Conservation (phyloP, 352 stramenopile genomes). For the Pythium vanterpoolii region DNA sequence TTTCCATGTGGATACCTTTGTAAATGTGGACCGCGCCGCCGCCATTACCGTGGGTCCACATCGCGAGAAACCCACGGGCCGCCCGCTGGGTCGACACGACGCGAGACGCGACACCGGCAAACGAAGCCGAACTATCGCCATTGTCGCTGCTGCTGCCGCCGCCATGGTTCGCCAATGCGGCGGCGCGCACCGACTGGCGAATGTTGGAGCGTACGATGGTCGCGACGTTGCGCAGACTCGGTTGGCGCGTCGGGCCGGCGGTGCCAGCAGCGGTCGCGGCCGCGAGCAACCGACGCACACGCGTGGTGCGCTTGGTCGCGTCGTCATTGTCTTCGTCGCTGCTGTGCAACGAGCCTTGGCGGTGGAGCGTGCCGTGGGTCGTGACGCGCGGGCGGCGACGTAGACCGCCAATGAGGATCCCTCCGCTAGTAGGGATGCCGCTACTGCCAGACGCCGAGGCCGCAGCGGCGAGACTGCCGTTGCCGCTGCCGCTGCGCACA, state of each 20-base stretch:
- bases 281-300: neutral
- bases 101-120: conserved; percentile 72
- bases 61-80: conserved; percentile 63
- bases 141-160: conserved; percentile 1
- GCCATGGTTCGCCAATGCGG: conserved; percentile 1
- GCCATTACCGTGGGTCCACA: conserved; percentile 67
- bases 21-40: conserved; percentile 52
- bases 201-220: conserved; percentile 59
- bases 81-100: conserved; percentile 70
- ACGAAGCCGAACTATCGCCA: conserved; percentile 27
- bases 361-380: conserved; percentile 3
- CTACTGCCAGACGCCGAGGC: conserved; percentile 10
- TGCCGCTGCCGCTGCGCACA: conserved; percentile 53
- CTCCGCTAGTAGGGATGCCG: neutral
- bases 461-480: conserved; percentile 30
- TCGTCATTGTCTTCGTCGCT: conserved; percentile 29
- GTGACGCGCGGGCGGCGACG: conserved; percentile 33
- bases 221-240: conserved; percentile 64
- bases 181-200: conserved; percentile 27
- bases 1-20: conserved; percentile 87
- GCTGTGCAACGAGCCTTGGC: conserved; percentile 24
- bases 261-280: neutral
- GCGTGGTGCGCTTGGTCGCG: neutral
- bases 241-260: conserved; percentile 21
- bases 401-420: conserved; percentile 37